Base-by-base conservation (phyloP, 768 basidiomycete genomes). In the Coprinopsis strossmayeri region DNA sequence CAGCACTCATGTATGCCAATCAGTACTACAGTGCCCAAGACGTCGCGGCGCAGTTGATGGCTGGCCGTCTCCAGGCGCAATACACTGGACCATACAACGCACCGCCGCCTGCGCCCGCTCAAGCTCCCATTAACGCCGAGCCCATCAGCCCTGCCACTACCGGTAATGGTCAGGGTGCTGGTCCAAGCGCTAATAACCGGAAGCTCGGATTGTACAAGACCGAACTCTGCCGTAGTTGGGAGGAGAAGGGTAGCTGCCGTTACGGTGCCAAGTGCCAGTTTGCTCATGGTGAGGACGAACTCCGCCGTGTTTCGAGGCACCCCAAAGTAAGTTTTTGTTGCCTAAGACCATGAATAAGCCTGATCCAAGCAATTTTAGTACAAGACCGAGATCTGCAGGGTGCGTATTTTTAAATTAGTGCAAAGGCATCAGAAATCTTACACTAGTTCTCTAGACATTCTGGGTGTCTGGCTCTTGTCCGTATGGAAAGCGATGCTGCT, bases 391-490 rank as follows among this genome's bases (percentile, higher is more conserved):
- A 91, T 93, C 55, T 94, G 91, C 64, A 81, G 90, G 70, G 88
- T 91, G 58, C 55, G 81, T 51, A 49, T 40, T 43, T 27, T 15
- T 28, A 11, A 25, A 18, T 25, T 39, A 45, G 60, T 45, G 15
- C 35, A 7, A 46, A 27, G 20, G 20, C 28, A 26, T 28, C 42
- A 42, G 12, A 50, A 46, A 55, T 28, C 50, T 50, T 55, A 55
- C 27, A 3, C 23, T 50, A 21, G 32, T 50, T 51, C 48, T 57
- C 9, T 57, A 91, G 84, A 93, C 91, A 5, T 93, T 93, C 73
- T 93, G 91, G 88, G 85, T 92, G 11, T 91, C 90, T 40, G 91
- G 91, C 23, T 90, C 91, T 15, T 93, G 91, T 61, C 91, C 91
- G 0, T 93, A 93, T 55, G 91, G 91, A 46, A 91, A 91, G 65